Evolutionary conservation across 192 early-diverging fungal genomes (phyloP).

Genomic region (Blastocladiella britannica): DNA sequence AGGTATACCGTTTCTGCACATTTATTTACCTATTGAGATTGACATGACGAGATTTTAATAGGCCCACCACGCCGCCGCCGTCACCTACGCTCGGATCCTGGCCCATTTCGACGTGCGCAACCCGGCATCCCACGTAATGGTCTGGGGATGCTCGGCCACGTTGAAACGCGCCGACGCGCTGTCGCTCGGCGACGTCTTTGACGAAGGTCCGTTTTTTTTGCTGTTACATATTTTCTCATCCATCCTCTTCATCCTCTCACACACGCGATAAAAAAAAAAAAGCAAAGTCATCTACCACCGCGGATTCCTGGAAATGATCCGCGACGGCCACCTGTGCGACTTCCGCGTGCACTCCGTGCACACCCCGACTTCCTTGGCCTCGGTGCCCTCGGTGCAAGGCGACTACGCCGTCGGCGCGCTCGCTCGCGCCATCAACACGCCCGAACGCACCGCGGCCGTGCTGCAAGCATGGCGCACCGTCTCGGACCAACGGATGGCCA

Average conservation of each 20-base stretch:
- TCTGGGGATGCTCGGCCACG: slow-evolving; percentile 91
- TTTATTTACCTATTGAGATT: slow-evolving; percentile 1
- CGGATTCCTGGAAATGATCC: slow-evolving; percentile 62
- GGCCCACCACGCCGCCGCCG: slow-evolving; percentile 80
- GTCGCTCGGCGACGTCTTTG: slow-evolving; percentile 40
- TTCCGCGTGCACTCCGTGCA: slow-evolving; percentile 42
- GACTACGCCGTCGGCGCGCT: slow-evolving; percentile 43
- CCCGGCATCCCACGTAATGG: slow-evolving; percentile 24
- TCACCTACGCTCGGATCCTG: slow-evolving; percentile 48
- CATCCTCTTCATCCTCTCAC: too few species aligned
- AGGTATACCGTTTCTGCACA: slow-evolving; percentile 15
- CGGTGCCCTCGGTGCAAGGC: slow-evolving; percentile 19
- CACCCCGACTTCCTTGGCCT: slow-evolving; percentile 30
- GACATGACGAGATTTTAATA: slow-evolving; percentile 6
- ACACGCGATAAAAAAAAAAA: too few species aligned
- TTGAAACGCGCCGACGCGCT: slow-evolving; percentile 66
- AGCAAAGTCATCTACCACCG: slow-evolving; percentile 20
- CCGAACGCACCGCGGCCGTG: slow-evolving; percentile 33
- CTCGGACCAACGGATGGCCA: slow-evolving; percentile 32
- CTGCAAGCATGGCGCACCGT: slow-evolving; percentile 37
- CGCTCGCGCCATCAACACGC: slow-evolving; percentile 31
- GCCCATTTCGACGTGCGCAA: slow-evolving; percentile 36
- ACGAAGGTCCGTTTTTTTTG: slow-evolving; percentile 47
- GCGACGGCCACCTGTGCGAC: slow-evolving; percentile 38
- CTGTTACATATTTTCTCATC: background rate